phyloP scores from a whole-genome alignment of 176 grass and related monocot genomes.

The Poa pratensis region DNA sequence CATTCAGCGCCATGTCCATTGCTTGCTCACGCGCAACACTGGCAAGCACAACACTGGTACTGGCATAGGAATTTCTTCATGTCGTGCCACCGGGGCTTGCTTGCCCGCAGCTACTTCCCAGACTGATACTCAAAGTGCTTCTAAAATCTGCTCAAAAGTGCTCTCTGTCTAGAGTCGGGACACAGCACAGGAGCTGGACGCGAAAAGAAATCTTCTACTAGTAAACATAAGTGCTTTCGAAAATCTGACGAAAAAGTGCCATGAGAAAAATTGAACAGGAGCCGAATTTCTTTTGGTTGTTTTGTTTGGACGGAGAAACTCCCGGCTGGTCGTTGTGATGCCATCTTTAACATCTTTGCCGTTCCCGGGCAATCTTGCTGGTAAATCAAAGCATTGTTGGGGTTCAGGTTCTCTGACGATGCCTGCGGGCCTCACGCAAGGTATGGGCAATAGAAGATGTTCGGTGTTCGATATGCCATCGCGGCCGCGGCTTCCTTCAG shows the following conservation, averaged over 20 bases:
- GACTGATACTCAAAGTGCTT: neutral
- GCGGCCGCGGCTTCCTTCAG: too few relatives aligned
- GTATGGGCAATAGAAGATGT: neutral
- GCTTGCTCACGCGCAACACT: neutral
- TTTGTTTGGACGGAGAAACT: neutral
- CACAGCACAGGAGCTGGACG: neutral
- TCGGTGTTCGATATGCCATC: neutral
- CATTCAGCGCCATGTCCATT: neutral
- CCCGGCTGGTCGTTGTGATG: slow-evolving; percentile 1
- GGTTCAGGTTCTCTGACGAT: neutral
- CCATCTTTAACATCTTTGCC: neutral
- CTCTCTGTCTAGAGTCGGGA: too few relatives aligned
- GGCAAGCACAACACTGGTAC: neutral
- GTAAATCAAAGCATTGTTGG: neutral
- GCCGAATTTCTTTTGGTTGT: neutral
- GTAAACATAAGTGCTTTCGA: neutral
- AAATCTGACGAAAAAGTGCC: neutral
- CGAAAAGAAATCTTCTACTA: neutral
- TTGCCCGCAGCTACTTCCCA: neutral
- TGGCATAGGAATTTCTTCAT: slow-evolving; percentile 32
- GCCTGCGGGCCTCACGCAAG: slow-evolving; percentile 1
- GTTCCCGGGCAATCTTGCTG: neutral
- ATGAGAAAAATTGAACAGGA: neutral
- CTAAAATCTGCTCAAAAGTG: slow-evolving; percentile 1
- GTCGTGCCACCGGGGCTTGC: slow-evolving; percentile 43